phyloP scores from a whole-genome alignment of 2,329 filamentous ascomycete genomes.

The Leptographium lundbergii region DNA sequence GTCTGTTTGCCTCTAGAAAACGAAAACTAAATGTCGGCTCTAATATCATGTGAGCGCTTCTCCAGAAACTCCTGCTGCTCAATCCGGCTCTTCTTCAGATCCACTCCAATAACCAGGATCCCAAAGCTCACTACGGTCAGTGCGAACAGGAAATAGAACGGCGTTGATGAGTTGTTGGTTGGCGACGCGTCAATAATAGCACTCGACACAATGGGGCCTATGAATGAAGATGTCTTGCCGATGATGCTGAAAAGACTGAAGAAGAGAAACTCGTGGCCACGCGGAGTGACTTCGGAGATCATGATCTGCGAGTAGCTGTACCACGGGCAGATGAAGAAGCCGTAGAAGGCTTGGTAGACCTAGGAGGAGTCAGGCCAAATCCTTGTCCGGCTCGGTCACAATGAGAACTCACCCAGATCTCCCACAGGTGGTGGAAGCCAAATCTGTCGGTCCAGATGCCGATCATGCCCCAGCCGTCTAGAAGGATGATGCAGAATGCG shows the following conservation, averaged over 20 bases:
- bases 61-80: neutral
- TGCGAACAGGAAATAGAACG: conserved; percentile 1
- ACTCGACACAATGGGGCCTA: conserved; percentile 14
- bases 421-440: conserved; percentile 12
- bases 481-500: conserved; percentile 13
- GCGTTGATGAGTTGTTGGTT: neutral
- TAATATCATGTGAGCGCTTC: no score
- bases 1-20: no score
- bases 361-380: neutral
- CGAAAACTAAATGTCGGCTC: no score
- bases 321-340: neutral
- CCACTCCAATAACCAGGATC: neutral
- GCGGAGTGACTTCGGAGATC: conserved; percentile 14
- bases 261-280: conserved; percentile 14
- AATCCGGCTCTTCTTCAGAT: conserved; percentile 1
- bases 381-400: no score
- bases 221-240: conserved; percentile 15
- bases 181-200: conserved; percentile 12
- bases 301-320: conserved; percentile 10
- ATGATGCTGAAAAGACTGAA: conserved; percentile 14
- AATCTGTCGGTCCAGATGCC: conserved; percentile 11
- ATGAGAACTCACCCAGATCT: conserved; percentile 9
- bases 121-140: conserved; percentile 1
- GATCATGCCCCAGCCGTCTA: conserved; percentile 12
- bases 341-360: conserved; percentile 3